Base-by-base conservation (phyloP, 495 filamentous ascomycete species). In the Podospora australis region DNA sequence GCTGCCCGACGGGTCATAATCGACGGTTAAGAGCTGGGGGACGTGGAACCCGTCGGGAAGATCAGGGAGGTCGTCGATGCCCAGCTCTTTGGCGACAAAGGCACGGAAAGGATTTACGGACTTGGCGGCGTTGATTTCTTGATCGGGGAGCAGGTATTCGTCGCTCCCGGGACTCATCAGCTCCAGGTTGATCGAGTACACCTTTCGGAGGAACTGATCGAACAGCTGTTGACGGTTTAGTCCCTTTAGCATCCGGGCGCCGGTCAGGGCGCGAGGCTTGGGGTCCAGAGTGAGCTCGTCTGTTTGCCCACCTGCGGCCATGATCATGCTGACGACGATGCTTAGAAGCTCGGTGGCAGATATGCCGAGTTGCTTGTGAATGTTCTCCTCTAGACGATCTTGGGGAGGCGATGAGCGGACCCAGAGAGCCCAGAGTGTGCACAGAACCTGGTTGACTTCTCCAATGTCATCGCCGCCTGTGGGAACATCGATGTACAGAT, bases 321-420 rank as follows among this genome's bases (percentile, higher is more conserved):
- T 58, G 44, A 57, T 50, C 48, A 57, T 56, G 46, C 44, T 48
- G 7, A 51, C 38, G 3, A 61, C 35, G 7, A 25, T 49, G 38
- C 26, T 14, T 2, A 64, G 41, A n/a, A 64, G 44, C 20, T 61
- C 41, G 24, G 49, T 43, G 10, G 50, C 11, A 9, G 50, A 49
- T 11, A 61, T 55, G 13, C 39, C 58, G 6, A 61, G 20, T 25
- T 61, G 54, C 3, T 16, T 0, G n/a, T 44, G 25, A 21, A 6
- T 32, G 13, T 14, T 14, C 8, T 10, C 38, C 25, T 50, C 55
- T 57, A 0, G 8, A 13, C 6, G 30, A 21, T 16, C 5, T 9
- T 6, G 24, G 22, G 8, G 2, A 23, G 34, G 35, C 25, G 22
- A 10, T 25, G 21, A 22, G 21, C 2, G 17, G 3, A n/a, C n/a